Base-by-base conservation (phyloP, 495 filamentous ascomycete genomes). In the Lentithecium fluviatile region DNA sequence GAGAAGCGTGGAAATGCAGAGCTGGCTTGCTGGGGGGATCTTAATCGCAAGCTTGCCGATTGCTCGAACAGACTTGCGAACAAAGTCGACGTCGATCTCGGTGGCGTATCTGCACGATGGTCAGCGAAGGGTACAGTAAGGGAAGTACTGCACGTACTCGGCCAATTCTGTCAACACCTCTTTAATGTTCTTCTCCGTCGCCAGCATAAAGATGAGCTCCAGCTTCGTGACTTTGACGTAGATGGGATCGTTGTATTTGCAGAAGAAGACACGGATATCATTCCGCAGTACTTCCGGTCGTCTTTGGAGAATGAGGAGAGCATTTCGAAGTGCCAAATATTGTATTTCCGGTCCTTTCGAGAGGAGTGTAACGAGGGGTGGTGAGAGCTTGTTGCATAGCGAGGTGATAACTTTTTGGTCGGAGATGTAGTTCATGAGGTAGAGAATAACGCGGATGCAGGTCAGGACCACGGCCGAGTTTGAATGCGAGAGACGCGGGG, bases 151-250 rank as follows among this genome's bases (percentile, higher is more conserved):
- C 13, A 70, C 82, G 66, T 74, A 96, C 83, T 99, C 94, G 71
- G 91, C 82, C 24, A 99, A 76, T 71, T 99, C 94, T 32, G 95
- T 94, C 48, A 99, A 73, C 1, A 99, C 95, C 66, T 97, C 89
- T 32, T 89, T 86, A 62, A 99, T 97, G 73, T 99, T 99, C 62
- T 89, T 88, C 72, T 97, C 91, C 21, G 85, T 95, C 12, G 94
- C 95, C 51, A 99, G 81, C 94, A 97, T 99, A 77, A 97, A 97
- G 69, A 99, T 97, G 58, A 99, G 80, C 73, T 99, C 94, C 50
- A 99, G 82, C 74, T 99, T 99, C 12, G 95, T 97, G 64, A 99
- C 94, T 74, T 99, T 99, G 77, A 99, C 94, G 69, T 99, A 99
- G 56, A 97, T 97, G 0, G 95, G 94, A 69, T 99, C 94, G 66